A percentile compares a stretch with the other conserved stretches of the same genome.
Conservation (phyloP, 257 asterid genomes). For the Coffea eugenioides region DNA sequence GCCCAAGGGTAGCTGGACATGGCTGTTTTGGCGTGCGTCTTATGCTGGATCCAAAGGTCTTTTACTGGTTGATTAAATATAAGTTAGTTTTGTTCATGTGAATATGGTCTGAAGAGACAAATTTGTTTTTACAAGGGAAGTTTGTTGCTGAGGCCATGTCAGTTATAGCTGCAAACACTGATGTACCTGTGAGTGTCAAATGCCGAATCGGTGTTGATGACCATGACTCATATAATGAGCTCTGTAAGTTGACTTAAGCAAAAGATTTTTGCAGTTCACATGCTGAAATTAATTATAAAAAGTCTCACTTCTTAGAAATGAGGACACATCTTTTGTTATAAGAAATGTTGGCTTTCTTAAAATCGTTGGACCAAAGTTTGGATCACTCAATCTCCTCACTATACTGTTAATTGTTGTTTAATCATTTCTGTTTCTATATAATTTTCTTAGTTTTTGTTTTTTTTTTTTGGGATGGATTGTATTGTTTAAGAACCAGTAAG, state of each 20-base stretch:
- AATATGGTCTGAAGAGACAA: conserved; percentile 37
- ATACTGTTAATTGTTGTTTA: no score
- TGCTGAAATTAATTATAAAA: background rate
- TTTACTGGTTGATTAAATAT: conserved; percentile 22
- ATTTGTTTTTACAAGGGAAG: conserved; percentile 67
- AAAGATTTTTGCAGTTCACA: background rate
- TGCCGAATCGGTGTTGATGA: conserved; percentile 95
- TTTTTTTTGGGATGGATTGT: background rate
- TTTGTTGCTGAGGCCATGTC: conserved; percentile 97
- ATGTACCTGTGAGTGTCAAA: conserved; percentile 92
- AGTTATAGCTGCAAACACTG: conserved; percentile 78
- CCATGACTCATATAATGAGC: conserved; percentile 85
- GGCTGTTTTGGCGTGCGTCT: conserved; percentile 94
- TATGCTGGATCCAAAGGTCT: conserved; percentile 97
- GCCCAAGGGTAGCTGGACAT: conserved; percentile 94
- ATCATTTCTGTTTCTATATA: no score
- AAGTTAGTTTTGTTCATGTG: conserved; percentile 11
- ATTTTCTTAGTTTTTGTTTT: no score
- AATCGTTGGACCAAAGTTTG: background rate
- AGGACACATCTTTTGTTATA: background rate
- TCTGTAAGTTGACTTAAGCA: conserved; percentile 58
- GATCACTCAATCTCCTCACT: background rate
- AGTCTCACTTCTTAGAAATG: background rate
- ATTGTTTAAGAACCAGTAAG: background rate
- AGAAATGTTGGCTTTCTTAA: background rate